These are phyloP conservation scores for Gamsiella multidivaricata DNA, from an alignment of 192 early-diverging fungal genomes.

Conservation along the genomic window DNA sequence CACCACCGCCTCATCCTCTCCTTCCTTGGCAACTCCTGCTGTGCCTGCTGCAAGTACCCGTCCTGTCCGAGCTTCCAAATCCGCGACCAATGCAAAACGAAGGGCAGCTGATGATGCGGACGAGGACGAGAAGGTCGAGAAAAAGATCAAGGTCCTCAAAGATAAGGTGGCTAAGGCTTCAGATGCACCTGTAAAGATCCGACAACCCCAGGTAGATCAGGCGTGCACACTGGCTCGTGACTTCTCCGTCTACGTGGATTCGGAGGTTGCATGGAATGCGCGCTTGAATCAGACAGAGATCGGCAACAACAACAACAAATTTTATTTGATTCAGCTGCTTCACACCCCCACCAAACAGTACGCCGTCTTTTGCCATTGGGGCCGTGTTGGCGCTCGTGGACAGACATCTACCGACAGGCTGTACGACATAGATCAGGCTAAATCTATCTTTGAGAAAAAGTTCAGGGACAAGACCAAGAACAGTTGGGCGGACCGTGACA, in stretches of 20 bases:
- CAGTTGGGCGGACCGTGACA: conserved; percentile 65
- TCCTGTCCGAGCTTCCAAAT: background rate
- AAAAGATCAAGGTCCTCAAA: conserved; percentile 42
- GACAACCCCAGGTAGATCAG: conserved; percentile 41
- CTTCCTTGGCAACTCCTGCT: background rate
- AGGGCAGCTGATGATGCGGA: conserved; percentile 21
- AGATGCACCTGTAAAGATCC: conserved; percentile 20
- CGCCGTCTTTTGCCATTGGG: conserved; percentile 79
- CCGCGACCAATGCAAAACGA: conserved; percentile 26
- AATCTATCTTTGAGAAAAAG: conserved; percentile 68
- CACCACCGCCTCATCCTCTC: background rate
- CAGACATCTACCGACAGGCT: conserved; percentile 54
- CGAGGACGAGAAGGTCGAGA: conserved; percentile 24
- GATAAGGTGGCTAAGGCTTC: conserved; percentile 28
- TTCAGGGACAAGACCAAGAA: conserved; percentile 79
- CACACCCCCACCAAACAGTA: conserved; percentile 48
- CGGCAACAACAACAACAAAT: conserved; percentile 78
- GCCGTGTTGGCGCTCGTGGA: conserved; percentile 73
- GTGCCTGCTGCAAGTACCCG: background rate
- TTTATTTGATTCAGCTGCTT: conserved; percentile 75
- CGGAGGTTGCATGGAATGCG: conserved; percentile 61
- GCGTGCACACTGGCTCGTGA: background rate
- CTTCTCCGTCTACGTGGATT: conserved; percentile 44
- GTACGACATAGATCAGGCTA: conserved; percentile 39
- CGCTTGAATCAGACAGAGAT: conserved; percentile 80